Evolutionary conservation across 352 stramenopile species (phyloP).

Genomic region (Phytophthora meadii): DNA sequence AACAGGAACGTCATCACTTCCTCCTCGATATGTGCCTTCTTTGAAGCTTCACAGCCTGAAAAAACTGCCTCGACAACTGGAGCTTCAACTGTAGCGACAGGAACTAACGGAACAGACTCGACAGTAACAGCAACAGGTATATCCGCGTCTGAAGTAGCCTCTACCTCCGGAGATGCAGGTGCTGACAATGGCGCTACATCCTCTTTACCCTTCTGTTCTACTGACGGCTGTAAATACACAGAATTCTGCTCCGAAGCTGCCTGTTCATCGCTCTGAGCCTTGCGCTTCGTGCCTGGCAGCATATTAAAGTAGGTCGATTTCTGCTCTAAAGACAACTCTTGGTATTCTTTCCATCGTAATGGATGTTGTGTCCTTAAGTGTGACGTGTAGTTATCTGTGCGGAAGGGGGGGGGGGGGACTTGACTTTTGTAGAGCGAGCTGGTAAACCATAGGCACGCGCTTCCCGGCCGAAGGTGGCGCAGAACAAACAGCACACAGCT

Average conservation of each 20-base stretch:
- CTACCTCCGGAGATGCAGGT: neutral
- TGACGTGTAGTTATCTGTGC: slow-evolving; percentile 39
- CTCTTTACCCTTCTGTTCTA: neutral
- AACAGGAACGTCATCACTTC: slow-evolving; percentile 21
- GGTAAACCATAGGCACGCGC: neutral
- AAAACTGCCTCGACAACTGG: neutral
- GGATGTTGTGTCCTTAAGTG: slow-evolving; percentile 27
- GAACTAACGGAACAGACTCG: neutral
- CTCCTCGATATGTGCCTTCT: neutral
- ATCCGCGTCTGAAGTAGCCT: slow-evolving; percentile 1
- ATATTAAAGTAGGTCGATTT: slow-evolving; percentile 17
- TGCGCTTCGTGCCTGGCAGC: neutral
- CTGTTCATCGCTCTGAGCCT: neutral
- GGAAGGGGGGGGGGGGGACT: slow-evolving; percentile 31
- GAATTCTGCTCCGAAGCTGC: neutral
- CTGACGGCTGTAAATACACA: neutral
- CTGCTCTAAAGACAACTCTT: slow-evolving; percentile 8
- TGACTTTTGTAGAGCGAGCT: slow-evolving; percentile 24
- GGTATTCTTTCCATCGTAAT: slow-evolving; percentile 24
- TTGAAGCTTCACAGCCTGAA: neutral
- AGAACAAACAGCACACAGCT: slow-evolving; percentile 37
- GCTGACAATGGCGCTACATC: neutral
- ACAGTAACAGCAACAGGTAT: neutral
- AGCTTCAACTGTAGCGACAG: slow-evolving; percentile 2
- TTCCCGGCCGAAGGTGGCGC: slow-evolving; percentile 35